Percentiles rank a stretch among this genome's conserved stretches.
Evolutionary conservation across 2,329 filamentous ascomycete genomes (phyloP).

Genomic region (Coleophoma cylindrospora): DNA sequence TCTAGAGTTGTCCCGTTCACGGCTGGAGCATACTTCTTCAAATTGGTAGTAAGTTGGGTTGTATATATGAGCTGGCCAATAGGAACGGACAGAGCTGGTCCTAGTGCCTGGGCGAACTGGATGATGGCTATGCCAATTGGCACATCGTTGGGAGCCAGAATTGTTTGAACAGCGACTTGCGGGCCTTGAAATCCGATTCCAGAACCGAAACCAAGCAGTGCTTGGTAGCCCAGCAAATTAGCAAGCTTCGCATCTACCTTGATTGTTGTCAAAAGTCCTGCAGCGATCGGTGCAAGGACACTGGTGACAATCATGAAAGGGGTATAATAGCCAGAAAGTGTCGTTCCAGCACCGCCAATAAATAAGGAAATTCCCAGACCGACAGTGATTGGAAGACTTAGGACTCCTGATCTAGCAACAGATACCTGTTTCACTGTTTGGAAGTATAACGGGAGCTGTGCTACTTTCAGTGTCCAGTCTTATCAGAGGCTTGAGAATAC

Average conservation of each 20-base stretch:
- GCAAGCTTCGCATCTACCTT: conserved; percentile 1
- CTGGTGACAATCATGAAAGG: conserved; percentile 8
- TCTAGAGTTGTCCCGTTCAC: neutral
- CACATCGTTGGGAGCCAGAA: conserved; percentile 37
- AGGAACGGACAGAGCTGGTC: conserved; percentile 57
- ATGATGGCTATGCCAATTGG: conserved; percentile 43
- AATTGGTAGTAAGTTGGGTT: conserved; percentile 50
- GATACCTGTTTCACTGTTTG: conserved; percentile 1
- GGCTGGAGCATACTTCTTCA: conserved; percentile 35
- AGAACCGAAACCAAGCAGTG: conserved; percentile 4
- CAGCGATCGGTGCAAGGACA: conserved; percentile 1
- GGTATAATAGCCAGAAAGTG: conserved; percentile 2
- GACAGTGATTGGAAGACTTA: neutral
- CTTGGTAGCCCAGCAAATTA: conserved; percentile 15
- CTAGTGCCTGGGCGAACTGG: conserved; percentile 57
- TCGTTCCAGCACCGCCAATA: neutral
- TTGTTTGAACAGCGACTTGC: conserved; percentile 36
- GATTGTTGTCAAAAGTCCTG: conserved; percentile 2
- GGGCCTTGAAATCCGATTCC: conserved; percentile 6
- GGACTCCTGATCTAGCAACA: neutral
- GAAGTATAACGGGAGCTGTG: conserved; percentile 18
- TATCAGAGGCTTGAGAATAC: neutral
- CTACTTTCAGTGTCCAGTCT: neutral
- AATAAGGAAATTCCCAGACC: conserved; percentile 13
- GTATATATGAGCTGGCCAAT: conserved; percentile 62